Percentiles rank a stretch among this genome's conserved stretches.
Conservation (phyloP, 2,329 filamentous ascomycete species). For the Monilinia fructicola region DNA sequence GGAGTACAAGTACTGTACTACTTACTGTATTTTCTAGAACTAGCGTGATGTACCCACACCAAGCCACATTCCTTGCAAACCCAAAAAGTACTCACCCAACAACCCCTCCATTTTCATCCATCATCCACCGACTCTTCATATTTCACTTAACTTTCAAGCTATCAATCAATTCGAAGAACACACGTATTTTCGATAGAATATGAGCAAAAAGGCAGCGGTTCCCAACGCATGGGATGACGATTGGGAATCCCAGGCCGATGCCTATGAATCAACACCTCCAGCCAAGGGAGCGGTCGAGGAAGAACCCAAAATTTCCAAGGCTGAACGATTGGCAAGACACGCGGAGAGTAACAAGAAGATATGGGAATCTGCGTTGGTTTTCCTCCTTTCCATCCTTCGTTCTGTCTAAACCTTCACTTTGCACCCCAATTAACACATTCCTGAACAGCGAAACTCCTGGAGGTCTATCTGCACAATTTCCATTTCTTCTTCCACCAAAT, state of each 20-base stretch:
- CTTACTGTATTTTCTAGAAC: not conserved
- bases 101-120: conserved; percentile 8
- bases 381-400: not conserved
- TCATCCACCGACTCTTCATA: conserved; percentile 1
- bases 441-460: conserved; percentile 61
- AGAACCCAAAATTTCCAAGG: conserved; percentile 57
- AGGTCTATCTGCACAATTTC: conserved; percentile 62
- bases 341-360: conserved; percentile 79
- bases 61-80: conserved; percentile 9
- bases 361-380: conserved; percentile 80
- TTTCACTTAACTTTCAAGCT: conserved; percentile 5
- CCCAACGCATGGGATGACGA: conserved; percentile 87
- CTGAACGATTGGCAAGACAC: conserved; percentile 77
- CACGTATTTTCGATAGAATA: not conserved
- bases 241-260: conserved; percentile 79
- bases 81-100: conserved; percentile 9
- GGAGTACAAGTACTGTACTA: too few species aligned
- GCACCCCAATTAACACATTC: not conserved
- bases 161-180: not conserved
- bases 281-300: conserved; percentile 30
- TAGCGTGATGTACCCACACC: conserved; percentile 7
- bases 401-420: not conserved
- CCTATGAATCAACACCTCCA: conserved; percentile 38
- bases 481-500: conserved; percentile 53
- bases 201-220: conserved; percentile 47